Conservation (phyloP, 306 rosid genomes). For the Prunus mume region DNA sequence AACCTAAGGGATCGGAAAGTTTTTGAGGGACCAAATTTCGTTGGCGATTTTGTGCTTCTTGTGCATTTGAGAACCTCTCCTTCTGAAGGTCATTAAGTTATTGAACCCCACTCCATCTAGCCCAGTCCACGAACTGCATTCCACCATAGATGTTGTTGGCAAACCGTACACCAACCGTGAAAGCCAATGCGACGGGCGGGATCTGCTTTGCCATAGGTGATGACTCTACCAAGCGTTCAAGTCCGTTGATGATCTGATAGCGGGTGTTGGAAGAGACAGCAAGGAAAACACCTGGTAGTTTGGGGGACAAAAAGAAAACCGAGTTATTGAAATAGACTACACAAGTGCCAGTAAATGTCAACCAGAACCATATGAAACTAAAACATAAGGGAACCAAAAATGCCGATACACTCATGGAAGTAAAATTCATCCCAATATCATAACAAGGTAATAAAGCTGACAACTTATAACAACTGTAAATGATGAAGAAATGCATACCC, state of each 20-base stretch:
- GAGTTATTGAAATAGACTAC: not conserved
- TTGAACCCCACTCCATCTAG: slow-evolving; percentile 85
- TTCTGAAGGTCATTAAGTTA: slow-evolving; percentile 17
- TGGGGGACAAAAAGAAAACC: not conserved
- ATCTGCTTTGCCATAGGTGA: slow-evolving; percentile 71
- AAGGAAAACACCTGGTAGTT: slow-evolving; percentile 76
- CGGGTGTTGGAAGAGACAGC: slow-evolving; percentile 91
- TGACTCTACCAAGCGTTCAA: slow-evolving; percentile 74
- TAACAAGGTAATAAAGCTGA: slow-evolving; percentile 2
- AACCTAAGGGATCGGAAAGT: not conserved
- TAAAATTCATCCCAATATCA: not conserved
- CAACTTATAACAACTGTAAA: not conserved
- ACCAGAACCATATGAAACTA: not conserved
- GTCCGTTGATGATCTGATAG: slow-evolving; percentile 81
- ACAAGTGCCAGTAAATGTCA: not conserved
- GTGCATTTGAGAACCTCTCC: not conserved
- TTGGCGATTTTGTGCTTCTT: not conserved
- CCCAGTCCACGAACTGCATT: slow-evolving; percentile 98
- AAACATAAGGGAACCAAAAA: not conserved
- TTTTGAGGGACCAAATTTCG: not conserved
- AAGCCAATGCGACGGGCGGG: slow-evolving; percentile 79
- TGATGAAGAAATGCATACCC: slow-evolving; percentile 30
- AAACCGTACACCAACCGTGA: slow-evolving; percentile 80
- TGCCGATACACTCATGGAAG: not conserved
- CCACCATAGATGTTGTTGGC: slow-evolving; percentile 91